Base-by-base conservation (phyloP, 2,329 filamentous ascomycete species). In the Fusarium brevicatenulatum region DNA sequence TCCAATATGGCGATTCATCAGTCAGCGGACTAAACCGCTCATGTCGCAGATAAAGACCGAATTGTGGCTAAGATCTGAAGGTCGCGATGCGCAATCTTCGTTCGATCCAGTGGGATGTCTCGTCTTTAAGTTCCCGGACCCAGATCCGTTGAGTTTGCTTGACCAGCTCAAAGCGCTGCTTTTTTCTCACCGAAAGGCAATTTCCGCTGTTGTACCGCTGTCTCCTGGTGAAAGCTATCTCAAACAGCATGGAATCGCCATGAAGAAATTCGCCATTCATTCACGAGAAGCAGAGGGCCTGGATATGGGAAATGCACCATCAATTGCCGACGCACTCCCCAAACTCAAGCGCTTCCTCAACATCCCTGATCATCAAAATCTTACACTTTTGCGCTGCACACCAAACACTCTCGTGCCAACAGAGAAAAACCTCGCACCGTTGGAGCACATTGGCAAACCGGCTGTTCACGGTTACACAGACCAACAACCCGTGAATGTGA, bases 1-100 rank as follows among this genome's bases (percentile, higher is more conserved):
- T 0, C 34, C 62, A 0, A 64, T 58, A 8, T 78, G 78, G 75
- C 74, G 71, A 1, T 79, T 80, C 30, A 68, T 80, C 44, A 80
- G 78, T 19, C 78, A 80, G 50, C 75, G 78, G 2, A 74, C 72
- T 2, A 74, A 74, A 7, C 72, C 72, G 3, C 54, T 72, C 21
- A 72, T 74, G 72, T 60, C 72, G 0, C 72, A 74, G 9, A 72
- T 74, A 18, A 59, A 66, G 32, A 63, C 72, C 1, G 65, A 74
- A 18, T 6, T 74, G 13, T 74, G 72, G 72, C 34, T 74, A 9
- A 49, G 21, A 12, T 42, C 49, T 4, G 4, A 28, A 16, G 21
- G 32, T 4, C 56, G 46, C 8, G 19, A 64, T n/a, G 12, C 13
- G 6, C 39, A 15, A 9, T 36, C 54, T 1, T 23, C 56, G 2